Conservation (phyloP, 2,329 filamentous ascomycete genomes). For the Lasiodiplodia sp. region DNA sequence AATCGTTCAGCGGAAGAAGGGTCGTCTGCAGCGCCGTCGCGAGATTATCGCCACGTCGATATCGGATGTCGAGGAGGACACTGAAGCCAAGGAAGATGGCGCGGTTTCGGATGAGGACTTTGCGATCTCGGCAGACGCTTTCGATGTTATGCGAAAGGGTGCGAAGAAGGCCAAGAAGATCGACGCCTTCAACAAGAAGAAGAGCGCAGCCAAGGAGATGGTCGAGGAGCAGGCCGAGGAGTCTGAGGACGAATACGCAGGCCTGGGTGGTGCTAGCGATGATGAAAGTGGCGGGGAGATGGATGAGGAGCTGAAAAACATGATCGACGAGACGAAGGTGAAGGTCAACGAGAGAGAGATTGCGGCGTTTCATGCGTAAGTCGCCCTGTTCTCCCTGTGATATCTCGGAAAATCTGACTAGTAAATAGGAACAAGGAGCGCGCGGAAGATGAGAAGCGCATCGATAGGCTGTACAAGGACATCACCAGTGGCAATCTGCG, state of each 20-base stretch:
- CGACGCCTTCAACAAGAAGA: constrained; percentile 78
- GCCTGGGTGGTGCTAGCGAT: constrained; percentile 86
- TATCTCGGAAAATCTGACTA: constrained; percentile 30
- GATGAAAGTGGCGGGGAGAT: constrained; percentile 82
- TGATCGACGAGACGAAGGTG: constrained; percentile 84
- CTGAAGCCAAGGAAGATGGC: constrained; percentile 34
- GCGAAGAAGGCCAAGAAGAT: constrained; percentile 57
- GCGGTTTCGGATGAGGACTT: constrained; percentile 39
- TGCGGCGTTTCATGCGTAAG: constrained; percentile 88
- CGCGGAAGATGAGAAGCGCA: constrained; percentile 80
- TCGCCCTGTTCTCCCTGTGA: constrained; percentile 37
- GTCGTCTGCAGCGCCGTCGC: constrained; percentile 60
- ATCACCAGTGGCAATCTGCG: constrained; percentile 88
- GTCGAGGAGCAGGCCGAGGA: constrained; percentile 94
- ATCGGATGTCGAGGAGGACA: constrained; percentile 56
- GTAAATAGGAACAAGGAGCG: constrained; percentile 75
- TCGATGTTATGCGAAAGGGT: constrained; percentile 73
- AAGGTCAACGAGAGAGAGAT: constrained; percentile 81
- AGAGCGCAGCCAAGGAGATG: constrained; percentile 82
- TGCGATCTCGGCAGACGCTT: constrained; percentile 62
- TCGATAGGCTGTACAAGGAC: constrained; percentile 91
- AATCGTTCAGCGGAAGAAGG: constrained; percentile 64
- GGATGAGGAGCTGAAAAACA: constrained; percentile 77
- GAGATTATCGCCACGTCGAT: constrained; percentile 46
- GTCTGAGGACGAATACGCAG: constrained; percentile 97